Evolutionary conservation across 2,329 filamentous ascomycete genomes (phyloP).

Genomic region (Alternaria sp.): DNA sequence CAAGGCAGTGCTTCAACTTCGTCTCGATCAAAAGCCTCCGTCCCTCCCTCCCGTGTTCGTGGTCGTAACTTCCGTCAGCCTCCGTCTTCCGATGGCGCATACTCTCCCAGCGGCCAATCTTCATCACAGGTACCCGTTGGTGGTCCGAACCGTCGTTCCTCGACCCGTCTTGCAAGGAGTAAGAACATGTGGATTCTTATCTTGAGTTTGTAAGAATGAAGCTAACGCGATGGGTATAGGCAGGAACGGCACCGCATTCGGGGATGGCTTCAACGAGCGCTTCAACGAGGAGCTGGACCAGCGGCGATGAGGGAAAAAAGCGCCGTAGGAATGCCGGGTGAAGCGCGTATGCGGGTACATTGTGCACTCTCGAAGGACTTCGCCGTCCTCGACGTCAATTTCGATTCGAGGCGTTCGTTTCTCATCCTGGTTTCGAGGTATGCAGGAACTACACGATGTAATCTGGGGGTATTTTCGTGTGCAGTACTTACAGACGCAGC

Average conservation of each 20-base stretch:
- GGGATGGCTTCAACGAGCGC: constrained; percentile 14
- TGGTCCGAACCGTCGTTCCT: constrained; percentile 1
- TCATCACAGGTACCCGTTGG: not conserved
- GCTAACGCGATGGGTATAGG: constrained; percentile 9
- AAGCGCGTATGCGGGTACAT: not conserved
- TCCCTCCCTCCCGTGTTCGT: constrained; percentile 1
- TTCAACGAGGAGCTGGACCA: constrained; percentile 19
- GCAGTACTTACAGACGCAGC: not conserved
- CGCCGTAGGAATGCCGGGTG: not conserved
- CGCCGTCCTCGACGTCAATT: not conserved
- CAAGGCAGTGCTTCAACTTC: not conserved
- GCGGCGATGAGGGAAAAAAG: not conserved
- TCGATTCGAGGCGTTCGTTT: not conserved
- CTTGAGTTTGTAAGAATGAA: not conserved
- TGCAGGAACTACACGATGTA: not conserved
- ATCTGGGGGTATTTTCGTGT: not conserved
- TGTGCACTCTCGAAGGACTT: not conserved
- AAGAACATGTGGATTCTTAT: constrained; percentile 10
- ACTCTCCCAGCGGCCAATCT: constrained; percentile 9
- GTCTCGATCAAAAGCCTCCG: not conserved
- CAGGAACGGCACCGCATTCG: constrained; percentile 13
- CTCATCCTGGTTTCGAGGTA: not conserved
- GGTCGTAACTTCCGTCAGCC: not conserved
- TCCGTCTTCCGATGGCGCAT: not conserved
- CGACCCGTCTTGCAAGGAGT: constrained; percentile 17